These are phyloP conservation scores for Aspergillus steynii DNA, from an alignment of 495 filamentous ascomycete species.

Conservation along the genomic window DNA sequence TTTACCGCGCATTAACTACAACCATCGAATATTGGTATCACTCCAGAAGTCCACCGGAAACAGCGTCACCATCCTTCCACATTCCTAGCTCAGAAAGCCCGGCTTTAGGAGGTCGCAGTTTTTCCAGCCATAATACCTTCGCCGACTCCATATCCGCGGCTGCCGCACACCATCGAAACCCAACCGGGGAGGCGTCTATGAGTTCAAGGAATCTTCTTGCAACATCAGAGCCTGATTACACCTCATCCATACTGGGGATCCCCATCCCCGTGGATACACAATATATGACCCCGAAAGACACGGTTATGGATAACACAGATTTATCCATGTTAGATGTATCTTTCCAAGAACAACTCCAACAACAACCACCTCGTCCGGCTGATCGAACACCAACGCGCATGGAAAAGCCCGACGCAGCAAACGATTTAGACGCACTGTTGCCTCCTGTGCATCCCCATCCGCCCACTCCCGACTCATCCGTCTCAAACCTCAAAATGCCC, in stretches of 20 bases:
- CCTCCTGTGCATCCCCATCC: constrained; percentile 29
- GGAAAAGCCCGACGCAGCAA: constrained; percentile 31
- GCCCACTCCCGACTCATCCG: constrained; percentile 32
- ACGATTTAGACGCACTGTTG: constrained; percentile 29
- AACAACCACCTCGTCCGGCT: constrained; percentile 5
- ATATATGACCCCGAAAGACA: constrained; percentile 40
- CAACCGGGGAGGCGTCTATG: constrained; percentile 13
- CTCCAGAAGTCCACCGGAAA: constrained; percentile 20
- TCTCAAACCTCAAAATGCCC: constrained; percentile 27
- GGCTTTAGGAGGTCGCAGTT: constrained; percentile 3
- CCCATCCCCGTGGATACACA: constrained; percentile 40
- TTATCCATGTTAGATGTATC: constrained; percentile 27
- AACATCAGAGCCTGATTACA: constrained; percentile 21
- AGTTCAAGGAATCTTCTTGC: constrained; percentile 9
- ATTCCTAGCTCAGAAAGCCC: constrained; percentile 7
- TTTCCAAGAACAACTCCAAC: constrained; percentile 16
- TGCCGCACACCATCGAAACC: constrained; percentile 3
- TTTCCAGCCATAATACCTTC: constrained; percentile 8
- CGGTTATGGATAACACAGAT: constrained; percentile 35
- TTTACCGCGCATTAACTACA: constrained; percentile 36
- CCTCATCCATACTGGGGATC: constrained; percentile 39
- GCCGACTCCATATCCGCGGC: constrained; percentile 12
- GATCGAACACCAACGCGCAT: constrained; percentile 14
- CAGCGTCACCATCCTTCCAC: constrained; percentile 14
- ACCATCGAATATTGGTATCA: constrained; percentile 37